These are phyloP conservation scores for Petrea volubilis DNA, from an alignment of 257 asterid species.

Conservation along the genomic window DNA sequence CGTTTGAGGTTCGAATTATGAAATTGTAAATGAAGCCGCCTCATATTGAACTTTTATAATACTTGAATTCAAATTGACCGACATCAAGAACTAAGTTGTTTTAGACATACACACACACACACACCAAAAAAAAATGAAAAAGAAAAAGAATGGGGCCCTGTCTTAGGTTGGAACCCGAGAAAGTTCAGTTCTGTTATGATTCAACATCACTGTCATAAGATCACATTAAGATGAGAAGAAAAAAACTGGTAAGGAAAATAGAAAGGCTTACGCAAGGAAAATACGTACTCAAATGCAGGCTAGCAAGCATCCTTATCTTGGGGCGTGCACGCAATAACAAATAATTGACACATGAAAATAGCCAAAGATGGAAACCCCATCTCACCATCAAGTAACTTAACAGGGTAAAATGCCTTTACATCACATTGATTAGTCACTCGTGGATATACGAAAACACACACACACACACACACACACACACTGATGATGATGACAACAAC, in stretches of 20 bases:
- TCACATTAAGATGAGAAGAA: neutral
- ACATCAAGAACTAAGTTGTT: too few species aligned
- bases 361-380: too few species aligned
- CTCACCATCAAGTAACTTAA: neutral
- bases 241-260: neutral
- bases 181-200: neutral
- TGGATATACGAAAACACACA: neutral
- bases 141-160: neutral
- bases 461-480: neutral
- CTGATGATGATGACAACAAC: too few species aligned
- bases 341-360: neutral
- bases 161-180: neutral
- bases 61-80: too few species aligned
- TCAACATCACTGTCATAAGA: neutral
- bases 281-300: neutral
- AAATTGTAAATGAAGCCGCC: too few species aligned
- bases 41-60: too few species aligned
- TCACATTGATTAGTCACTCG: neutral
- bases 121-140: neutral
- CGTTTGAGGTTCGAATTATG: too few species aligned
- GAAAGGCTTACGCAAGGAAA: neutral
- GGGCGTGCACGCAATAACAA: neutral
- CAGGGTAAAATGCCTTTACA: neutral
- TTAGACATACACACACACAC: too few species aligned
- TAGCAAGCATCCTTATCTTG: neutral